A percentile compares a stretch with the other conserved stretches of the same genome.
Conservation (phyloP, 2,329 filamentous ascomycete genomes). For the Fusarium tuaranense region DNA sequence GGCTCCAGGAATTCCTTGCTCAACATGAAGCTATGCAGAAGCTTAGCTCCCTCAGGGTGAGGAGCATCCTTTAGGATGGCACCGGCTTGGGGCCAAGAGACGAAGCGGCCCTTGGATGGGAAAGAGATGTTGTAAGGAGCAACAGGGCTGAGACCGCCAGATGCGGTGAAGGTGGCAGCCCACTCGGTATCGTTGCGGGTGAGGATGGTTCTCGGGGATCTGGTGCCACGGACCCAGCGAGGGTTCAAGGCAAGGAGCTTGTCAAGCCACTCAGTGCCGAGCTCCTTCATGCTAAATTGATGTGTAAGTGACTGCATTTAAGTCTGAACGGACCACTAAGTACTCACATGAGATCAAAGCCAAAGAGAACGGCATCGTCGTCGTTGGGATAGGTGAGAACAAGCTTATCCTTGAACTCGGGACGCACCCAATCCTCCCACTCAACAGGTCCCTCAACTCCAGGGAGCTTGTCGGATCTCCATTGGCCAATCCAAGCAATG, state of each 20-base stretch:
- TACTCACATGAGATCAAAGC: conserved; percentile 61
- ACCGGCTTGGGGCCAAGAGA: conserved; percentile 59
- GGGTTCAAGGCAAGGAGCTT: conserved; percentile 60
- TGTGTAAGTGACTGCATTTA: neutral
- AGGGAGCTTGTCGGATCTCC: conserved; percentile 46
- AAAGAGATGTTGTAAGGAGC: conserved; percentile 41
- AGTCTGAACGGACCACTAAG: no score
- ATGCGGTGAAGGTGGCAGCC: conserved; percentile 51
- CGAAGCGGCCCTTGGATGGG: conserved; percentile 55
- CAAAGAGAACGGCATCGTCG: conserved; percentile 66
- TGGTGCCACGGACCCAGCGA: conserved; percentile 64
- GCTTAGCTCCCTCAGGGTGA: conserved; percentile 28
- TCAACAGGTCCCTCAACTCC: conserved; percentile 47
- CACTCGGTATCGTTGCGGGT: conserved; percentile 41
- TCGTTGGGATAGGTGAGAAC: conserved; percentile 69
- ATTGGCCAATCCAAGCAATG: conserved; percentile 50
- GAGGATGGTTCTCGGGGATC: conserved; percentile 54
- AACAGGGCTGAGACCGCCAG: conserved; percentile 28
- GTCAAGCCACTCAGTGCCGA: conserved; percentile 61
- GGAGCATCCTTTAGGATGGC: conserved; percentile 21
- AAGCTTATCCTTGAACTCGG: conserved; percentile 65
- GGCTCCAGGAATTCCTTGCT: conserved; percentile 8
- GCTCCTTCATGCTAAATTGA: conserved; percentile 48
- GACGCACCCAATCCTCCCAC: conserved; percentile 58
- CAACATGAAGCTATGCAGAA: conserved; percentile 22